phyloP scores from a whole-genome alignment of 169 alveolate species.

The Eimeria falciformis region DNA sequence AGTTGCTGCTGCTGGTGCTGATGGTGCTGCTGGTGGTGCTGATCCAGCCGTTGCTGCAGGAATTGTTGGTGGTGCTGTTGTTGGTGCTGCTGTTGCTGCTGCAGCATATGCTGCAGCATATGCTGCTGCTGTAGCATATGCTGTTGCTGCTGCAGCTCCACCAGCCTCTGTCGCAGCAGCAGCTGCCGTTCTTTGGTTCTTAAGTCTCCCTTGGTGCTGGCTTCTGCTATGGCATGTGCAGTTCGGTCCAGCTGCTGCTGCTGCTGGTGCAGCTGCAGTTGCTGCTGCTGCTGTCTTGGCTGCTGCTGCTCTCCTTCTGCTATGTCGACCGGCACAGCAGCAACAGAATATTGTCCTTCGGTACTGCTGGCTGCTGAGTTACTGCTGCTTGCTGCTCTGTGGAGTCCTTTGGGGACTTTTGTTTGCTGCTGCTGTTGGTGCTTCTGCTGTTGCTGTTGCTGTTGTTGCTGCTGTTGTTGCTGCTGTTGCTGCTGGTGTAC shows the following conservation, averaged over 20 bases:
- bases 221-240: background rate
- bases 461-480: constrained; percentile 12
- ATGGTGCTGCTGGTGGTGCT: background rate
- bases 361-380: too few species aligned
- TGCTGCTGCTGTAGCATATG: constrained; percentile 39
- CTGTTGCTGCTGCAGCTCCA: constrained; percentile 57
- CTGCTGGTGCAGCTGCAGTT: constrained; percentile 28
- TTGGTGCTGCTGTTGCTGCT: background rate
- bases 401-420: too few species aligned
- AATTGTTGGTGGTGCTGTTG: background rate
- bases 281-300: constrained; percentile 40
- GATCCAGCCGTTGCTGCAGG: background rate
- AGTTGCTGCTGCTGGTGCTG: background rate
- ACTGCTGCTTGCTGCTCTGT: too few species aligned
- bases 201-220: background rate
- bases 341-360: background rate
- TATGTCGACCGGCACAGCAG: too few species aligned
- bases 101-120: background rate
- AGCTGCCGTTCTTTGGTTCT: background rate
- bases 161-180: constrained; percentile 38
- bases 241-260: constrained; percentile 5
- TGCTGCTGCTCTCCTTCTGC: background rate
- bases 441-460: constrained; percentile 18
- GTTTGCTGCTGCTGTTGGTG: constrained; percentile 16
- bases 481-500: constrained; percentile 30